Evolutionary conservation across 2,329 filamentous ascomycete genomes (phyloP).

Genomic region (Ciborinia camelliae): DNA sequence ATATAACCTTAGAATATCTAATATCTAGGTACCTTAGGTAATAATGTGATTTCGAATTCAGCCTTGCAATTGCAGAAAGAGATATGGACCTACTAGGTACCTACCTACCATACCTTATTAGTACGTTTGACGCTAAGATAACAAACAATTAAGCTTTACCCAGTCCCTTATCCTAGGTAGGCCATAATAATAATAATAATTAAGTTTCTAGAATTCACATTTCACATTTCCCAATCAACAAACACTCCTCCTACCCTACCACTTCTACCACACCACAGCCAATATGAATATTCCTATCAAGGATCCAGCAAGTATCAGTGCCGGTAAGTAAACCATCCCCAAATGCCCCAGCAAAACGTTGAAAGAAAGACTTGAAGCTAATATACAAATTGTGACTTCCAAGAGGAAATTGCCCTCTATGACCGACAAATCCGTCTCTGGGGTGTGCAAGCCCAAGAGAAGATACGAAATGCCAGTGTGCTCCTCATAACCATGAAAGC

Average conservation of each 20-base stretch:
- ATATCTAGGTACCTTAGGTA: no score
- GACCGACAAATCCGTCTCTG: constrained; percentile 96
- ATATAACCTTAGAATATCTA: no score
- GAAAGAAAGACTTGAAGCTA: neutral
- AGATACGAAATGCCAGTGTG: constrained; percentile 84
- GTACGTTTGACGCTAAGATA: constrained; percentile 12
- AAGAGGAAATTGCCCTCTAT: constrained; percentile 95
- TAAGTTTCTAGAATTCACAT: neutral
- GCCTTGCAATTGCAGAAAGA: no score
- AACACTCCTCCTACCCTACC: neutral
- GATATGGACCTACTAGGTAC: no score
- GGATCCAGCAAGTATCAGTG: constrained; percentile 36
- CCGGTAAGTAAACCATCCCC: constrained; percentile 35
- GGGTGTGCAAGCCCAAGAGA: constrained; percentile 93
- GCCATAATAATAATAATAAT: no score
- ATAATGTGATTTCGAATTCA: no score
- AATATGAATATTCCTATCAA: constrained; percentile 16
- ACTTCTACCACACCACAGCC: no score
- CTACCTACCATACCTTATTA: no score
- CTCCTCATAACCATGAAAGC: constrained; percentile 85
- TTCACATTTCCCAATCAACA: neutral
- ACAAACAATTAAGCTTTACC: neutral
- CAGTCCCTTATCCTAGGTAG: constrained; percentile 1
- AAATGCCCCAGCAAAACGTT: neutral
- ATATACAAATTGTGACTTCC: neutral